Base-by-base conservation (phyloP, 495 filamentous ascomycete species). In the Hypoxylon intermedium region DNA sequence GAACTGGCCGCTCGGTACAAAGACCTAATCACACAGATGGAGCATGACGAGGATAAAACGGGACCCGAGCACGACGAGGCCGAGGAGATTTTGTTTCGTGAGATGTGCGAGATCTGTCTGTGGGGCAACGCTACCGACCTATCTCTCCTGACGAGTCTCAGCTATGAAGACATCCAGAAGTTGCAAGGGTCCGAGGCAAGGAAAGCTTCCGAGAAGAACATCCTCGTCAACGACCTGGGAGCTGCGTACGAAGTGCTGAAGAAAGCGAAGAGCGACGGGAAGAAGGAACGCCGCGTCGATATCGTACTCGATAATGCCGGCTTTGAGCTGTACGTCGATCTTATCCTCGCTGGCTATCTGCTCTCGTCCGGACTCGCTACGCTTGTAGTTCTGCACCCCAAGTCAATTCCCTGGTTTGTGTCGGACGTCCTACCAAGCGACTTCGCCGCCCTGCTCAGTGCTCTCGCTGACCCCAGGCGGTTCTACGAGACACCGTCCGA, bases 111-210 rank as follows among this genome's bases (percentile, higher is more conserved):
- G 77, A 94, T 97, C 60, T 97, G 94, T 67, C 83, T 98, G 15
- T 98, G 94, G 94, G 95, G 94, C 6, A 97, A 98, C 73, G 94
- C 95, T 3, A 98, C 93, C 0, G 95, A 98, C 63, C 81, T 98
- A 13, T 96, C 91, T 0, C 88, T 98, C 34, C 78, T 98, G 31
- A 97, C 92, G 0, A 89, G 85, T 57, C 83, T 98, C 48, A 89
- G 90, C 1, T 97, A 97, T 72, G 92, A 95, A 58, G 94, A 97
- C 66, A 93, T 98, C 60, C 94, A 98, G 74, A 93, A 94, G 68
- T 82, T 98, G 11, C 94, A 98, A 72, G 93, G 92, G 0, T 87
- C 89, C 0, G 80, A 92, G 59, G 92, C 93, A 4, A 83, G 93
- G 37, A 93, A 93, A 67, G 82, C 80, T 0, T 85, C 90, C 1